phyloP scores from a whole-genome alignment of 2,329 filamentous ascomycete species.

The Aspergillus pseudonomiae region DNA sequence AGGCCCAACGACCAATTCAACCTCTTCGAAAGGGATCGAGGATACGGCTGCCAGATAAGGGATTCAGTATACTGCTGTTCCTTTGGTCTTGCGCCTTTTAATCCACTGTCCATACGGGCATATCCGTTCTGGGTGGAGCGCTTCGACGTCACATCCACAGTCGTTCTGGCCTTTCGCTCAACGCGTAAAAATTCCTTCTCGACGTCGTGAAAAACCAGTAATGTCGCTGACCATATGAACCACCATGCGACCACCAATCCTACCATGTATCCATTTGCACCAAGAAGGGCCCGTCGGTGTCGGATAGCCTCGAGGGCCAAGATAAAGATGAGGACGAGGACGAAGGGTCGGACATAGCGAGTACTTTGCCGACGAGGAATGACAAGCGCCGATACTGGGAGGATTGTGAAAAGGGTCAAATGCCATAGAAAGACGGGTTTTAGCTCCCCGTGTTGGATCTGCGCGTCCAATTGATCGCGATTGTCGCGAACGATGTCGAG shows the following conservation, averaged over 20 bases:
- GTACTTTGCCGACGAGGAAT: constrained; percentile 49
- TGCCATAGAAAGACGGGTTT: constrained; percentile 42
- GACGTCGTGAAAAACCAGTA: constrained; percentile 60
- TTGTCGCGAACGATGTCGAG: constrained; percentile 30
- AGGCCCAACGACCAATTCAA: constrained; percentile 62
- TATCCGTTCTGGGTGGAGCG: background rate
- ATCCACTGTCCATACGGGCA: background rate
- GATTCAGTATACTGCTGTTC: constrained; percentile 15
- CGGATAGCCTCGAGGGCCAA: constrained; percentile 49
- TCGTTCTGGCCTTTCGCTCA: constrained; percentile 40
- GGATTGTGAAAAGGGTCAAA: constrained; percentile 30
- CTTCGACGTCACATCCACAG: background rate
- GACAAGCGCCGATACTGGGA: constrained; percentile 54
- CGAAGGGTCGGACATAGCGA: constrained; percentile 45
- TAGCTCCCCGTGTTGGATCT: constrained; percentile 31
- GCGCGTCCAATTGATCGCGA: constrained; percentile 25
- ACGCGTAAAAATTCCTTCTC: constrained; percentile 60
- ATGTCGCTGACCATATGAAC: constrained; percentile 54
- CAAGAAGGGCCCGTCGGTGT: constrained; percentile 51
- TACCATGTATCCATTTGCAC: constrained; percentile 57
- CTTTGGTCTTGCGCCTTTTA: background rate
- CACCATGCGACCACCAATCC: constrained; percentile 59
- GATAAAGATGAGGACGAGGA: constrained; percentile 49
- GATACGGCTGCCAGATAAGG: constrained; percentile 59
- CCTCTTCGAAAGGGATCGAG: constrained; percentile 53